A percentile compares a stretch with the other conserved stretches of the same genome.
phyloP scores from a whole-genome alignment of 441 rosid genomes.

The Bocquillonia castaneifolia region DNA sequence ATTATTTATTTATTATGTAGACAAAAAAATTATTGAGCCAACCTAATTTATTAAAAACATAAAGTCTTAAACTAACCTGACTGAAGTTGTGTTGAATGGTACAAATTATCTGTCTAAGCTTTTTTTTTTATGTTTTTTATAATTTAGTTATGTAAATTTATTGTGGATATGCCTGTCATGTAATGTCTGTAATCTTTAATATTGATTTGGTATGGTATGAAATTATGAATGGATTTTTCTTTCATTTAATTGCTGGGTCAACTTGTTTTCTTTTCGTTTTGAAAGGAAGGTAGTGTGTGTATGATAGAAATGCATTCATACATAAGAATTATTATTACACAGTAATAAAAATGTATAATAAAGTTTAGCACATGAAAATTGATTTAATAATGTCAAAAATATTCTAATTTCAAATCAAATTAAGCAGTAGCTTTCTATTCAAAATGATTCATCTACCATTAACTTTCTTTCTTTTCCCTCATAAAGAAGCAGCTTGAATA shows the following conservation, averaged over 20 bases:
- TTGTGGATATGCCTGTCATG: background rate
- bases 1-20: background rate
- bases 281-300: background rate
- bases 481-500: background rate
- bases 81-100: background rate
- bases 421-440: background rate
- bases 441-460: background rate
- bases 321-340: background rate
- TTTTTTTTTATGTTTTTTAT: no score
- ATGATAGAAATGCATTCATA: background rate
- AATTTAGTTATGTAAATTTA: background rate
- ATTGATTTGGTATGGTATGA: no score
- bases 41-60: background rate
- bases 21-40: background rate
- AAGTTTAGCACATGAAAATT: background rate
- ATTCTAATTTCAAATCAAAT: constrained; percentile 3
- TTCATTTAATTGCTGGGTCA: no score
- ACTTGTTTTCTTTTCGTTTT: no score
- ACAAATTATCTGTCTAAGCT: background rate
- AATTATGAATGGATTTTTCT: no score
- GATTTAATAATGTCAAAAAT: background rate
- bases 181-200: background rate
- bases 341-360: background rate
- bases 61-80: background rate
- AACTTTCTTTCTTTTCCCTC: background rate